Base-by-base conservation (phyloP, 2,329 filamentous ascomycete species). In the Colletotrichum phormii region DNA sequence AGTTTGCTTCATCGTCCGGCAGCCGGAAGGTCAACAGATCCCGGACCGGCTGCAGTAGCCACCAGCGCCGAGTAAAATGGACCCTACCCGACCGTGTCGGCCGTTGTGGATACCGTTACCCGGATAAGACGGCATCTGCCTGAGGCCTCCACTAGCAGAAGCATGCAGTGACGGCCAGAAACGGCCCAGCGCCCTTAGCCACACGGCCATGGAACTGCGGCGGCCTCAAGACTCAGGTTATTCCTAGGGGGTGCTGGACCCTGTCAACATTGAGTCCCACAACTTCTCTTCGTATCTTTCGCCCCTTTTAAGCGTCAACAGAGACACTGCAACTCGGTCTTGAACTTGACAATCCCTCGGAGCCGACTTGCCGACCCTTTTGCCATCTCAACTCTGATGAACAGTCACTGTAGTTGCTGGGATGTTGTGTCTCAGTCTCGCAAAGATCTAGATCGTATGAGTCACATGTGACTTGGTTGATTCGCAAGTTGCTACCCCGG, bases 191-290 rank as follows among this genome's bases (percentile, higher is more conserved):
- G 6, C 8, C 42, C 13, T 26, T 7, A 26, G 24, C 58, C 15
- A 15, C 24, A 46, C 37, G 29, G 59, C 11, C 24, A 15, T 12
- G 24, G 35, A 11, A 29, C 35, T 18, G 35, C 22, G 37, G 22
- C 12, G 42, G 18, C 18, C 37, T 42, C 37, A 42, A n/a, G 42
- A 18, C 6, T 1, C 8, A n/a, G n/a, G n/a, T n/a, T n/a, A n/a
- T n/a, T n/a, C n/a, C n/a, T n/a, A n/a, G n/a, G n/a, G 57, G 33
- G 57, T 59, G 57, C 57, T 59, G 57, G n/a, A 59, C 33, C 57
- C 57, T 18, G n/a, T 42, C n/a, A 37, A n/a, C 12, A 6, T 24
- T 18, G 18, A 7, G 12, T 59, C 42, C 11, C 24, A 2, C 29
- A 35, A 24, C 42, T 49, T 5, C 42, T 49, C 42, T 49, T 7